A percentile compares a stretch with the other conserved stretches of the same genome.
Conservation (phyloP, 192 early-diverging fungal species). For the Backusella tarrabulga region DNA sequence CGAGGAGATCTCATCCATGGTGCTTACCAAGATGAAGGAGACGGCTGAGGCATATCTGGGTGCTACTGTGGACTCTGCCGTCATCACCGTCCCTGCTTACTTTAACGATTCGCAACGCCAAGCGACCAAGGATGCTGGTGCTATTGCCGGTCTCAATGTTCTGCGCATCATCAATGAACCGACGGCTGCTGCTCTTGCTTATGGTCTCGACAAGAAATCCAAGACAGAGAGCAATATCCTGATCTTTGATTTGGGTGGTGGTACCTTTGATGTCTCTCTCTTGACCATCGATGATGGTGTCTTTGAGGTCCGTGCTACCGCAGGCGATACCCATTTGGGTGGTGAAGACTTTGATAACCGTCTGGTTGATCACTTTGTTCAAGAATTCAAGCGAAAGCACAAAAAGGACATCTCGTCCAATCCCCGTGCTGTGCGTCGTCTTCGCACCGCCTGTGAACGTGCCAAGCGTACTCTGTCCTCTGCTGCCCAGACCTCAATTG, state of each 20-base stretch:
- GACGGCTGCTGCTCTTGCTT: constrained; percentile 89
- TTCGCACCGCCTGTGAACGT: constrained; percentile 95
- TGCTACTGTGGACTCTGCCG: constrained; percentile 82
- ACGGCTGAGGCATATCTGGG: constrained; percentile 83
- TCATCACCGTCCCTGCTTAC: constrained; percentile 98
- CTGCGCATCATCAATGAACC: constrained; percentile 94
- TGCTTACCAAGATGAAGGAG: constrained; percentile 98
- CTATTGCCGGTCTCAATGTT: constrained; percentile 85
- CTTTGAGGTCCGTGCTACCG: constrained; percentile 97
- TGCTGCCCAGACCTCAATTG: constrained; percentile 89
- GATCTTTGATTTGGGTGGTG: constrained; percentile 97
- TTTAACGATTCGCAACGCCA: constrained; percentile 96
- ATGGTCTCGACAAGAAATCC: constrained; percentile 77
- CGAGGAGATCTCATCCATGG: constrained; percentile 94
- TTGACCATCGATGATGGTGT: constrained; percentile 96
- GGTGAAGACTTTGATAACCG: constrained; percentile 99
- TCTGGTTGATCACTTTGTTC: constrained; percentile 89
- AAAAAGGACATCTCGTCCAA: constrained; percentile 92
- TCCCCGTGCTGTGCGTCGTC: constrained; percentile 91
- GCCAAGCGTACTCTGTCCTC: constrained; percentile 96
- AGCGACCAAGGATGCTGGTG: constrained; percentile 90
- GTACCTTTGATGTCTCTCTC: constrained; percentile 97
- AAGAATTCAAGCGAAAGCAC: constrained; percentile 98
- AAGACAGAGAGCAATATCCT: constrained; percentile 97
- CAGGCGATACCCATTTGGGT: constrained; percentile 98